Base-by-base conservation (phyloP, 768 basidiomycete genomes). In the Pleurotus tuoliensis region DNA sequence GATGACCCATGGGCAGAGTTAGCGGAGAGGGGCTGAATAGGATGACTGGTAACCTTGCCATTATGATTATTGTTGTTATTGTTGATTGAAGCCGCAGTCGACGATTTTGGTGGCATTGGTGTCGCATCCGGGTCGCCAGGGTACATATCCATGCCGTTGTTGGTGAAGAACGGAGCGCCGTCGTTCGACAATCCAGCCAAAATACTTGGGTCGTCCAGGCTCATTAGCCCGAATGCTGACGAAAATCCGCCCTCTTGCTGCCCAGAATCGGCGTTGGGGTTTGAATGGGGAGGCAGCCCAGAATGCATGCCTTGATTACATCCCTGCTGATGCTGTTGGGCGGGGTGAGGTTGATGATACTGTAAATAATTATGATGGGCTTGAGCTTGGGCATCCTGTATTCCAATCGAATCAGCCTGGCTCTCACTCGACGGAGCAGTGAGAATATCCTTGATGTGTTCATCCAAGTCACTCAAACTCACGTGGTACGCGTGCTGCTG, bases 201-300 rank as follows among this genome's bases (percentile, higher is more conserved):
- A 6, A 86, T 83, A 54, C 79, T 79, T 1, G 84, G 82, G 64
- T 92, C 90, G 56, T 90, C 89, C 50, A 92, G 76, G 16, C 82
- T 83, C 84, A 92, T 81, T 51, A 87, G 76, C 6, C 87, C 90
- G 65, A 92, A 91, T 1, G 84, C 86, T 20, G 77, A 79, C 3
- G 79, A 81, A 63, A 87, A 80, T 1, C 71, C 76, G 24, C 71
- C 74, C 56, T 79, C 39, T 20, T 52, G 20, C 4, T 52, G 15
- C 11, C 40, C 20, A 7, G 49, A 34, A 43, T 53, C 25, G 6
- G 27, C 16, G 5, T 16, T 16, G 18, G 46, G 15, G 4, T 34
- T 34, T 0, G 34, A 3, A 50, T 27, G n/a, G 30, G 30, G 30
- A 34, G 30, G 30, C 30, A 34, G 30, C 30, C 7, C 8, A 11